Evolutionary conservation across 495 filamentous ascomycete species (phyloP), one percentile per base, ranked within the genome.

Genomic region (Aspergillus leporis): DNA sequence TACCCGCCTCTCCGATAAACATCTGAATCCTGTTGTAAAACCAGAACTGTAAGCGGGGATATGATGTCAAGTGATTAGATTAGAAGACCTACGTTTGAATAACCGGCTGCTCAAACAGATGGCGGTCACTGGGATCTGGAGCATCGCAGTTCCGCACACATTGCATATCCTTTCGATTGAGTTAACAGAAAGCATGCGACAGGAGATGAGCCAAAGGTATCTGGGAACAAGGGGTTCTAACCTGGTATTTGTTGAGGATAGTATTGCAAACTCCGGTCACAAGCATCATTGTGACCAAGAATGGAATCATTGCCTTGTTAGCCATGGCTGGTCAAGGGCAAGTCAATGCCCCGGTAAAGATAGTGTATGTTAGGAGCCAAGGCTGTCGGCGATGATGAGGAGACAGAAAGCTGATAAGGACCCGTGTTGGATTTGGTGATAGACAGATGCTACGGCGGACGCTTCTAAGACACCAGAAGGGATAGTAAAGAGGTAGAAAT

Each of bases 161-260:
- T 87, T 95, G 89, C 81, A 95, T 93, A 73, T 98, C 94, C 91
- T 95, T 58, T 50, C 28, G 49, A 52, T 49, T 45, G 40, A 58
- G 59, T 50, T 30, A 66, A 56, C 45, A 55, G 25, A 41, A 41
- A 41, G 38, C 38, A 41, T 16, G n/a, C 38, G 3, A 13, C n/a
- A n/a, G 25, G 6, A n/a, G 40, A 32, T 45, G 16, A 8, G 3
- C 13, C 16, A 21, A 18, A 3, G 43, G 1, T 5, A 47, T 16
- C 8, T 21, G 22, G 18, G 2, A 10, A 9, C n/a, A 51, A 47
- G 21, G 43, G 21, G 19, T 53, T 28, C 60, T 32, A 68, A 92
- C 92, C 75, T 98, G 94, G 64, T 93, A 97, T 64, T 98, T 98
- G 63, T 94, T 96, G 65, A 98, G 80, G 55, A 98, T 85, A 3